These are phyloP conservation scores for Cicer pinnatifidum DNA, from an alignment of 306 rosid species.

Conservation along the genomic window DNA sequence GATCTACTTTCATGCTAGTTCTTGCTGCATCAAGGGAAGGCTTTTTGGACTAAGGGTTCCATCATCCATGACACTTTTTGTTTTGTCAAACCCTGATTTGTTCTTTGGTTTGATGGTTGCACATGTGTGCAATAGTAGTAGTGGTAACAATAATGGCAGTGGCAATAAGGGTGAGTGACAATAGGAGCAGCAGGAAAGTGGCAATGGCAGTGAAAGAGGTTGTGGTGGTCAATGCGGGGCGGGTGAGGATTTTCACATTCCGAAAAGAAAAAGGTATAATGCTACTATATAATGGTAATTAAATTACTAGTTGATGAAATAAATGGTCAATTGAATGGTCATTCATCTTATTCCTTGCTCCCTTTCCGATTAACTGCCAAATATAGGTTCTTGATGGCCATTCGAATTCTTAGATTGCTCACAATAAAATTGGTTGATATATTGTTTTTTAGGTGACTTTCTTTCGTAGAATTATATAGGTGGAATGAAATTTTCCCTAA, in stretches of 20 bases:
- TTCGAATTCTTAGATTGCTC: slow-evolving; percentile 8
- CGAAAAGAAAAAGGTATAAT: neutral
- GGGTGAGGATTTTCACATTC: neutral
- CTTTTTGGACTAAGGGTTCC: too few relatives aligned
- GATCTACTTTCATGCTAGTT: too few relatives aligned
- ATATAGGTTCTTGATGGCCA: slow-evolving; percentile 6
- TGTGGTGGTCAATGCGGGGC: neutral
- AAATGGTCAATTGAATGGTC: neutral
- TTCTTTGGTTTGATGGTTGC: too few relatives aligned
- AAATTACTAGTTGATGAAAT: neutral
- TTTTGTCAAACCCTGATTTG: too few relatives aligned
- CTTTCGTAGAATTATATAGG: slow-evolving; percentile 14
- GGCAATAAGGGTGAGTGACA: neutral
- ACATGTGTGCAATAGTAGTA: too few relatives aligned
- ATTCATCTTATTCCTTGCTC: neutral
- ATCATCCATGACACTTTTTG: too few relatives aligned
- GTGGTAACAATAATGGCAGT: neutral
- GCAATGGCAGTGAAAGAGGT: neutral
- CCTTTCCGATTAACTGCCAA: neutral
- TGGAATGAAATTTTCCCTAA: slow-evolving; percentile 6
- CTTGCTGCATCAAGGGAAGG: too few relatives aligned
- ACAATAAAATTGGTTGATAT: neutral
- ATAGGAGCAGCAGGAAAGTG: neutral
- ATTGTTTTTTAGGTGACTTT: slow-evolving; percentile 28
- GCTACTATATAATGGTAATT: slow-evolving; percentile 1